Percentiles rank a stretch among this genome's conserved stretches.
These are phyloP conservation scores for Tolypocladium ophioglossoides DNA, from an alignment of 2,329 filamentous ascomycete species.

Conservation along the genomic window DNA sequence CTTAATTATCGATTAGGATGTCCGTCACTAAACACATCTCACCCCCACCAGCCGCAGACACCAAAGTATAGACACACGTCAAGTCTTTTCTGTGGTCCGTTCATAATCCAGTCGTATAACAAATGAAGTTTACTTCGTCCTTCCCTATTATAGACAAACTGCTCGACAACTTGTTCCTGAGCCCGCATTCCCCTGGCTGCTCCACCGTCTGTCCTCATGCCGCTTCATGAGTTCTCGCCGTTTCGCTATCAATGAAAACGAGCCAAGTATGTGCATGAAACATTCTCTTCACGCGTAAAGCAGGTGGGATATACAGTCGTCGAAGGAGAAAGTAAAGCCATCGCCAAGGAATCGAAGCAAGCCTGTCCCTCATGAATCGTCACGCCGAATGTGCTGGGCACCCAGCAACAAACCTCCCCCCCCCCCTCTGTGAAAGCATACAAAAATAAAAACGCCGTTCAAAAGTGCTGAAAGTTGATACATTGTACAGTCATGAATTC, in stretches of 20 bases:
- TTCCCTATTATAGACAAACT: neutral
- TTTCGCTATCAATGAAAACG: neutral
- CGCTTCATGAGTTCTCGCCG: neutral
- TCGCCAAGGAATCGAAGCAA: neutral
- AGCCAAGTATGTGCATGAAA: neutral
- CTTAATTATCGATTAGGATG: neutral
- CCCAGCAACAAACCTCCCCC: neutral
- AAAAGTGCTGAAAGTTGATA: neutral
- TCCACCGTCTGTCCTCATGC: neutral
- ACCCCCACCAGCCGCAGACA: neutral
- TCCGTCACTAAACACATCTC: neutral
- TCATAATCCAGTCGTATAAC: neutral
- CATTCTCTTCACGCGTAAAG: neutral
- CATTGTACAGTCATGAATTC: constrained; percentile 15
- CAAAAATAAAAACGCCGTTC: neutral
- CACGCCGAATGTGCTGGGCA: constrained; percentile 5
- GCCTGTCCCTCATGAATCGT: constrained; percentile 13
- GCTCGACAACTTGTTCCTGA: neutral
- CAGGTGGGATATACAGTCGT: neutral
- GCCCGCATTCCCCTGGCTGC: neutral
- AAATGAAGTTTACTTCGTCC: neutral
- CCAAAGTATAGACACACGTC: neutral
- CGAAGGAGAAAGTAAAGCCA: neutral
- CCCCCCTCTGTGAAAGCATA: neutral
- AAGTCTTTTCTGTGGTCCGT: neutral